These are phyloP conservation scores for Nitzschia palea DNA, from an alignment of 108 stramenopile genomes.

Conservation along the genomic window DNA sequence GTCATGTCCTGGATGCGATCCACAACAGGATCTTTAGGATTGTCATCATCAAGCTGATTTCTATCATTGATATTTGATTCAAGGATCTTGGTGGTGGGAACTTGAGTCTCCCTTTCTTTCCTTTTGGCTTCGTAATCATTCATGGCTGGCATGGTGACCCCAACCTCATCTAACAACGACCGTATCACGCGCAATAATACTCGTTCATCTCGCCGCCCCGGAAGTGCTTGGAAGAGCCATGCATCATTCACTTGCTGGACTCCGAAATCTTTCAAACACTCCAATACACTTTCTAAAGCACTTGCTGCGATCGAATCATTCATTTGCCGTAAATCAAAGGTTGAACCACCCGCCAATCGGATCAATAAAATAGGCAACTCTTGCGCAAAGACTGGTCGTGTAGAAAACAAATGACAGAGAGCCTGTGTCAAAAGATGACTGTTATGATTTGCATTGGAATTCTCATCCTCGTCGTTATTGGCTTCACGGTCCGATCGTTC, in stretches of 20 bases:
- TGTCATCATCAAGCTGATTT: not conserved
- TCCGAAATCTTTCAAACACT: conserved; percentile 29
- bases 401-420: conserved; percentile 26
- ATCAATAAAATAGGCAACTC: conserved; percentile 51
- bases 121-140: conserved; percentile 23
- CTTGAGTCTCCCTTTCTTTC: conserved; percentile 1
- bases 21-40: conserved; percentile 3
- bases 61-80: not conserved
- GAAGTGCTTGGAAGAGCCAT: conserved; percentile 40
- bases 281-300: conserved; percentile 26
- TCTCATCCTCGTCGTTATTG: conserved; percentile 1
- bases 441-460: not conserved
- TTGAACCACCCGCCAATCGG: conserved; percentile 48
- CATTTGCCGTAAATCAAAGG: conserved; percentile 48
- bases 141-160: conserved; percentile 61
- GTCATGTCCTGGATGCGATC: conserved; percentile 50
- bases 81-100: conserved; percentile 6
- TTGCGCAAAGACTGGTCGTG: conserved; percentile 30
- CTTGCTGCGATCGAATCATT: conserved; percentile 21
- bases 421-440: conserved; percentile 26
- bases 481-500: not conserved
- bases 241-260: conserved; percentile 12
- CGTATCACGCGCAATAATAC: conserved; percentile 44
- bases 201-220: conserved; percentile 30
- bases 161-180: conserved; percentile 64